Evolutionary conservation across 495 filamentous ascomycete genomes (phyloP).

Genomic region (Durotheca rogersii): DNA sequence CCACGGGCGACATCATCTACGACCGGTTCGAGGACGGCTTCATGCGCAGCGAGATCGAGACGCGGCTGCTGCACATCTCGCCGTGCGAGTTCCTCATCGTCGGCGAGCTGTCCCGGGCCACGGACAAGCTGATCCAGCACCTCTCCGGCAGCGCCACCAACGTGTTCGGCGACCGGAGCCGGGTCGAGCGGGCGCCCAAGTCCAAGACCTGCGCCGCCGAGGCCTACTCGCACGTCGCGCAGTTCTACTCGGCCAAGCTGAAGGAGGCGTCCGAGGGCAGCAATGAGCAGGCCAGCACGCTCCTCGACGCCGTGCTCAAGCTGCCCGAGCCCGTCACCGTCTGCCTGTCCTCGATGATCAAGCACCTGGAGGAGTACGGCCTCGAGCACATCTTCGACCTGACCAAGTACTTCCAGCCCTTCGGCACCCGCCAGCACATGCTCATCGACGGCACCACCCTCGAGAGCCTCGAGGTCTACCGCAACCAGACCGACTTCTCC

Average conservation of each 20-base stretch:
- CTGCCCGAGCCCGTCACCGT: conserved; percentile 84
- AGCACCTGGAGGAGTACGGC: conserved; percentile 88
- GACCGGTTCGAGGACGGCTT: conserved; percentile 98
- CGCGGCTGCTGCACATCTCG: conserved; percentile 87
- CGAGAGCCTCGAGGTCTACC: conserved; percentile 91
- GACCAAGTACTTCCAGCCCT: conserved; percentile 96
- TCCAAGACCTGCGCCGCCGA: conserved; percentile 81
- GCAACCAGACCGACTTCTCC: conserved; percentile 86
- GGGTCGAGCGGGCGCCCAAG: conserved; percentile 76
- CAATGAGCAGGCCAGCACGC: conserved; percentile 51
- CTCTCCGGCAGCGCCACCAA: conserved; percentile 83
- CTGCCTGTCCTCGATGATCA: conserved; percentile 96
- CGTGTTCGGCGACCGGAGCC: conserved; percentile 86
- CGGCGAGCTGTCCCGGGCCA: conserved; percentile 86
- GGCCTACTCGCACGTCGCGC: conserved; percentile 84
- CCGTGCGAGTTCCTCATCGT: conserved; percentile 97
- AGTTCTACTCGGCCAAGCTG: conserved; percentile 90
- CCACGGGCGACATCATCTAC: conserved; percentile 93
- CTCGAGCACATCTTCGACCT: conserved; percentile 95
- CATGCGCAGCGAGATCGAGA: conserved; percentile 97
- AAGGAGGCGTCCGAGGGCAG: conserved; percentile 48
- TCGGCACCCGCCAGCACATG: conserved; percentile 94
- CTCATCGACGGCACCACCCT: conserved; percentile 93
- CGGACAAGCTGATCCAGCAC: conserved; percentile 89
- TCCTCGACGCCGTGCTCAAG: conserved; percentile 84